phyloP scores from a whole-genome alignment of 129 eudicot species.

The Tanacetum coccineum region DNA sequence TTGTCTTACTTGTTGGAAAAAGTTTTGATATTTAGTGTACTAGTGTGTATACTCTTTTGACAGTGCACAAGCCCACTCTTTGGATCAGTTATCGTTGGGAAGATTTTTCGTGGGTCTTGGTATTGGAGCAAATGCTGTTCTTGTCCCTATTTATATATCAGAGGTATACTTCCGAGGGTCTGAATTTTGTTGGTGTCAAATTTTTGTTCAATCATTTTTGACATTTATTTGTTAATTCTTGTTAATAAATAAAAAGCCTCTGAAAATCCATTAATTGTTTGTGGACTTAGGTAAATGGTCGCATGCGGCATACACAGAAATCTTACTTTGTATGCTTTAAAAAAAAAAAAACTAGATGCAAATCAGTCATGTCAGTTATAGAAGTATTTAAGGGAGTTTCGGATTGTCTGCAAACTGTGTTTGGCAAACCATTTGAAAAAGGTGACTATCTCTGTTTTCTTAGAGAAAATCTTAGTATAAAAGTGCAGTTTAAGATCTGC shows the following conservation, averaged over 20 bases:
- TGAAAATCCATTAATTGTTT: not conserved
- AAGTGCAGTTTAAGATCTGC: no score
- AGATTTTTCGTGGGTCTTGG: constrained; percentile 91
- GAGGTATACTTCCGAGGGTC: constrained; percentile 48
- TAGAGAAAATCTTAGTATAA: no score
- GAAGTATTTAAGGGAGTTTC: no score
- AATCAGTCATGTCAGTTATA: no score
- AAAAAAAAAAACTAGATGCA: no score
- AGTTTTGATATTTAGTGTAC: constrained; percentile 25
- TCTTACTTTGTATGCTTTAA: no score
- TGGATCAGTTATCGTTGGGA: constrained; percentile 72
- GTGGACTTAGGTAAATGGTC: not conserved
- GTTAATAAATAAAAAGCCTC: constrained; percentile 1
- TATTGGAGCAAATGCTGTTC: constrained; percentile 88
- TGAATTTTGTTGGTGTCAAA: constrained; percentile 9
- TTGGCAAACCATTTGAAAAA: no score
- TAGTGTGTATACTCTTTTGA: constrained; percentile 25
- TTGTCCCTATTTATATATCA: constrained; percentile 87
- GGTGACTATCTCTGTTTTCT: no score
- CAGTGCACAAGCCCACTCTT: constrained; percentile 88
- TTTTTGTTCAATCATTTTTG: not conserved
- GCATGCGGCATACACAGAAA: not conserved
- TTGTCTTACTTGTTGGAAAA: constrained; percentile 11
- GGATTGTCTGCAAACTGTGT: no score
- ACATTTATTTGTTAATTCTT: not conserved